Base-by-base conservation (phyloP, 768 basidiomycete species). In the Gloeophyllum trabeum region DNA sequence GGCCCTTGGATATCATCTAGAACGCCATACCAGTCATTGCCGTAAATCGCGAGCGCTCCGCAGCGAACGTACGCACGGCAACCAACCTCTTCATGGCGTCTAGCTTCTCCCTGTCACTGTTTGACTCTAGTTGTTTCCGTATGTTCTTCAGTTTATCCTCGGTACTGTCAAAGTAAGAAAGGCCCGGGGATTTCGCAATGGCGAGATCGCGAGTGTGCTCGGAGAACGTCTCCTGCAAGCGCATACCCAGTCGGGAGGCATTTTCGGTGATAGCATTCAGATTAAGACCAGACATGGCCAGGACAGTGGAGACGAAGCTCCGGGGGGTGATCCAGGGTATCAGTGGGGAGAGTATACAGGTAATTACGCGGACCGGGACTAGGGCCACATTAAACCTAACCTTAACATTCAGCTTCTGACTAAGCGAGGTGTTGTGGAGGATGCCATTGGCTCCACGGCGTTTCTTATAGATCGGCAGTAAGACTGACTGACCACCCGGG, bases 1-100 rank as follows among this genome's bases (percentile, higher is more conserved):
- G 81, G 39, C 82, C 81, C 66, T 94, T 93, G 28, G 88, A 91
- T 42, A 94, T 93, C 60, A 94, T 75, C 89, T 92, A 55, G 22
- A 37, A 7, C 10, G 28, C 7, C 28, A 30, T 30, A 30, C 28
- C 10, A 36, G n/a, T 12, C 21, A 21, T 25, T 23, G 46, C 22
- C n/a, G 30, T 10, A 19, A 35, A 41, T 40, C 19, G 12, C 37
- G 23, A n/a, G 43, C 22, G 12, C n/a, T 36, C 35, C 18, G 41
- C 10, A 7, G 16, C 28, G 28, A 30, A 30, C 28, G 32, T 18
- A 71, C 85, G 53, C 58, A 96, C 93, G 35, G 92, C 94, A 45
- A 98, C 77, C 40, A 99, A 73, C 47, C 90, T 69, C 63, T 94
- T 96, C 81, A 99, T 83, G 3, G 91, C 94, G 48, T 98, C 92